A percentile compares a stretch with the other conserved stretches of the same genome.
phyloP scores from a whole-genome alignment of 768 basidiomycete genomes.

The Mycena kentingensis region DNA sequence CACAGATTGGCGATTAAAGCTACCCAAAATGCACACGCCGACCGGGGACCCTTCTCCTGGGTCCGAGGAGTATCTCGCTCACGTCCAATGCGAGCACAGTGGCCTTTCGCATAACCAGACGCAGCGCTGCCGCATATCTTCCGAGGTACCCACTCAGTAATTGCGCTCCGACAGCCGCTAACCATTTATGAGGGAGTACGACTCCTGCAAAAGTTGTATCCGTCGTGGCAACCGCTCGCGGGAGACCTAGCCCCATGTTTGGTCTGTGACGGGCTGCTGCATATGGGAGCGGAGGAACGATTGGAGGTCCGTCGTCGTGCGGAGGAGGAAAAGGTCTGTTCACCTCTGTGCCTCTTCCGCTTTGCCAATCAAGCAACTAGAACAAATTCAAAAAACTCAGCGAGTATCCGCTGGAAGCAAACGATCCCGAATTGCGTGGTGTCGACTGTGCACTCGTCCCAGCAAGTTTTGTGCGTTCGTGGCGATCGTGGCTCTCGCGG shows the following conservation, averaged over 20 bases:
- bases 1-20: conserved; percentile 71
- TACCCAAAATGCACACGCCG: conserved; percentile 75
- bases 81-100: conserved; percentile 77
- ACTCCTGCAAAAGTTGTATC: conserved; percentile 57
- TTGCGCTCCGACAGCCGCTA: conserved; percentile 14
- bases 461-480: conserved; percentile 60
- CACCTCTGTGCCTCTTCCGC: conserved; percentile 5
- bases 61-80: conserved; percentile 50
- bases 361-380: conserved; percentile 37
- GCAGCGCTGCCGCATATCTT: conserved; percentile 63
- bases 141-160: conserved; percentile 41
- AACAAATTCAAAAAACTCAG: conserved; percentile 65
- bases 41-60: conserved; percentile 70
- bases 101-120: conserved; percentile 55
- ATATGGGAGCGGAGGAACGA: conserved; percentile 62
- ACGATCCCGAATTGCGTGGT: conserved; percentile 47
- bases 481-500: conserved; percentile 69
- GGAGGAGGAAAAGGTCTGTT: conserved; percentile 75
- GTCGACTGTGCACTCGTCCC: conserved; percentile 61
- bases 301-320: conserved; percentile 63
- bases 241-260: conserved; percentile 56
- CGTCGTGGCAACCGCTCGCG: conserved; percentile 61
- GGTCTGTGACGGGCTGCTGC: conserved; percentile 59
- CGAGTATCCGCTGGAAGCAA: conserved; percentile 52
- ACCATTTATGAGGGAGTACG: conserved; percentile 48